These are phyloP conservation scores for Dothideomycetidae sp. DNA, from an alignment of 2,329 filamentous ascomycete genomes.

Conservation along the genomic window DNA sequence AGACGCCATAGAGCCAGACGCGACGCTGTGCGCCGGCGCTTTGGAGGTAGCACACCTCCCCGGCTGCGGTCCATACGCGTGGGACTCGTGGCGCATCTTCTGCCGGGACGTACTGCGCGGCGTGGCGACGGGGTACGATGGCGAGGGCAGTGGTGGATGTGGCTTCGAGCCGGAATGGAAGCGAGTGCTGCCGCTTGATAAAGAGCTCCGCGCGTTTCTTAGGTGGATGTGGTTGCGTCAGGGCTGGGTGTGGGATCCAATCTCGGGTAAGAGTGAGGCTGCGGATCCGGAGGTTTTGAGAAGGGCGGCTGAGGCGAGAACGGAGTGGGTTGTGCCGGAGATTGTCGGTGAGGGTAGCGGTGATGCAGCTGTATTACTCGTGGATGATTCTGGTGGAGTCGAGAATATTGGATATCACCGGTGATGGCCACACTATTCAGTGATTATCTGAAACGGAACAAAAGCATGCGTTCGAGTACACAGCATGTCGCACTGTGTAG, in stretches of 20 bases:
- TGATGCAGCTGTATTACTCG: too few relatives aligned
- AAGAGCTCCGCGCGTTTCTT: slow-evolving; percentile 75
- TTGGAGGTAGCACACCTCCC: slow-evolving; percentile 85
- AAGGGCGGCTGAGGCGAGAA: slow-evolving; percentile 44
- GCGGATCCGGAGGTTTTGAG: slow-evolving; percentile 39
- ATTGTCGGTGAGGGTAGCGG: too few relatives aligned
- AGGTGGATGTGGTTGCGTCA: slow-evolving; percentile 87
- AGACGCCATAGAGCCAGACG: slow-evolving; percentile 34
- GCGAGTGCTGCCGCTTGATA: slow-evolving; percentile 66
- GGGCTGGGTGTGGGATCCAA: slow-evolving; percentile 66
- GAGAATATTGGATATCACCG: too few relatives aligned
- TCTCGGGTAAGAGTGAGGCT: slow-evolving; percentile 48
- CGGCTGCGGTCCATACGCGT: slow-evolving; percentile 59
- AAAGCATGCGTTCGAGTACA: too few relatives aligned
- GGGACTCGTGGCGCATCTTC: slow-evolving; percentile 90
- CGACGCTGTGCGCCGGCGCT: slow-evolving; percentile 33
- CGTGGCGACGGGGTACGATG: slow-evolving; percentile 51
- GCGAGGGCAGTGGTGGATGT: slow-evolving; percentile 32
- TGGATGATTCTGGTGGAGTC: too few relatives aligned
- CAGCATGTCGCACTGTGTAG: too few relatives aligned
- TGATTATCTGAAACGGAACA: too few relatives aligned
- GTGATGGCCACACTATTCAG: too few relatives aligned
- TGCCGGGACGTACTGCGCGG: slow-evolving; percentile 66
- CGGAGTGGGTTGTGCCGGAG: slow-evolving; percentile 24
- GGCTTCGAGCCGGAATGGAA: slow-evolving; percentile 79